phyloP scores from a whole-genome alignment of 306 rosid species.

The Dalbergia oliveri region DNA sequence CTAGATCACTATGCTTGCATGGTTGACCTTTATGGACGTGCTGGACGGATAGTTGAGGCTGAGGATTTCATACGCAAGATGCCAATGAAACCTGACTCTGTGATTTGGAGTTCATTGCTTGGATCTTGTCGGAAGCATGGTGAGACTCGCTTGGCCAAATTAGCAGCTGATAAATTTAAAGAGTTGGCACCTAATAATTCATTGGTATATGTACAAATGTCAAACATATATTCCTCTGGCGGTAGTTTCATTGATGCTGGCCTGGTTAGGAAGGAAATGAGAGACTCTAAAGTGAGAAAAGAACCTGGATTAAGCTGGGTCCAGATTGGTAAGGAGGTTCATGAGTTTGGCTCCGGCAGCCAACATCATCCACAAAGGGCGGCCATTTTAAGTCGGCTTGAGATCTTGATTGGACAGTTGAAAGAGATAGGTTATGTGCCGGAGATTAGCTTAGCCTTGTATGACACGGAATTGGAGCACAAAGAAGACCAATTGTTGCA shows the following conservation, averaged over 20 bases:
- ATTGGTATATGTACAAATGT: conserved; percentile 82
- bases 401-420: conserved; percentile 68
- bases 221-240: conserved; percentile 70
- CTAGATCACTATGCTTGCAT: conserved; percentile 90
- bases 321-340: conserved; percentile 75
- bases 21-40: conserved; percentile 91
- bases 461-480: conserved; percentile 80
- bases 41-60: conserved; percentile 76
- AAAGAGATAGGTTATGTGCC: conserved; percentile 88
- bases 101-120: conserved; percentile 89
- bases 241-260: conserved; percentile 77
- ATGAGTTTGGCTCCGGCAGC: conserved; percentile 88
- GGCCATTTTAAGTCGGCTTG: conserved; percentile 59
- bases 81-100: conserved; percentile 91
- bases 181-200: conserved; percentile 74
- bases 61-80: conserved; percentile 65
- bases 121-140: conserved; percentile 92
- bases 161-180: conserved; percentile 75
- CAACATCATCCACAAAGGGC: conserved; percentile 61
- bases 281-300: conserved; percentile 73
- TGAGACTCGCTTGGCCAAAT: conserved; percentile 68
- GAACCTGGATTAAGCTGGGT: conserved; percentile 94
- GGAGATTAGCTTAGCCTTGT: conserved; percentile 68
- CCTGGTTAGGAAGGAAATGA: conserved; percentile 76
- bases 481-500: conserved; percentile 79